Percentiles rank a stretch among this genome's conserved stretches.
These are phyloP conservation scores for Cutaneotrichosporon sp. DNA, from an alignment of 1,284 basidiomycete genomes.

Conservation along the genomic window DNA sequence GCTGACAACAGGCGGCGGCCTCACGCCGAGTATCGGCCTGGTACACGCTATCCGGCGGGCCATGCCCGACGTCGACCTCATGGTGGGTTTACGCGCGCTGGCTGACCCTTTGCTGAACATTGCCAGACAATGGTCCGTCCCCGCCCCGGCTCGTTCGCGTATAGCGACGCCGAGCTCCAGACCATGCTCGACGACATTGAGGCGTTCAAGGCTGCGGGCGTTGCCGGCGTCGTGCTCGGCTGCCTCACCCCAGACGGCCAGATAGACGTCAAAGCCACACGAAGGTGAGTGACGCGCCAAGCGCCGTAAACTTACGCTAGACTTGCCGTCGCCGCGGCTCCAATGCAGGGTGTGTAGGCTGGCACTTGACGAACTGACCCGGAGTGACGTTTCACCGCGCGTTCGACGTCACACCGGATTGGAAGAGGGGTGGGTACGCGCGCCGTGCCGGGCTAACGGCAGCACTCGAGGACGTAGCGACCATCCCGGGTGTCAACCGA, in stretches of 20 bases:
- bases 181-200: constrained; percentile 69
- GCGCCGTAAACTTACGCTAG: constrained; percentile 8
- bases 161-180: constrained; percentile 58
- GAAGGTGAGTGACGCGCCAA: constrained; percentile 13
- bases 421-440: constrained; percentile 22
- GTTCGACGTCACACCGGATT: constrained; percentile 65
- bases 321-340: constrained; percentile 56
- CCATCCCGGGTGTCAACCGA: constrained; percentile 61
- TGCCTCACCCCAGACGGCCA: constrained; percentile 57
- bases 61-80: constrained; percentile 56
- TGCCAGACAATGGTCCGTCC: constrained; percentile 71
- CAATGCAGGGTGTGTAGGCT: constrained; percentile 57
- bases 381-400: constrained; percentile 76
- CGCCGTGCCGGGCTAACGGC: background rate
- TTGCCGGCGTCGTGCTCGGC: constrained; percentile 66
- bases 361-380: background rate
- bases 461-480: constrained; percentile 57
- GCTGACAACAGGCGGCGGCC: constrained; percentile 58
- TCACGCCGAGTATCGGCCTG: constrained; percentile 68
- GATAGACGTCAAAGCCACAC: constrained; percentile 57
- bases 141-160: constrained; percentile 68
- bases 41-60: constrained; percentile 55
- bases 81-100: constrained; percentile 52
- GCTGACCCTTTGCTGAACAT: too few species aligned
- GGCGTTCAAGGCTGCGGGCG: constrained; percentile 46